Percentiles rank a stretch among this genome's conserved stretches.
These are phyloP conservation scores for Pythium sukuiense DNA, from an alignment of 352 stramenopile species.

Conservation along the genomic window DNA sequence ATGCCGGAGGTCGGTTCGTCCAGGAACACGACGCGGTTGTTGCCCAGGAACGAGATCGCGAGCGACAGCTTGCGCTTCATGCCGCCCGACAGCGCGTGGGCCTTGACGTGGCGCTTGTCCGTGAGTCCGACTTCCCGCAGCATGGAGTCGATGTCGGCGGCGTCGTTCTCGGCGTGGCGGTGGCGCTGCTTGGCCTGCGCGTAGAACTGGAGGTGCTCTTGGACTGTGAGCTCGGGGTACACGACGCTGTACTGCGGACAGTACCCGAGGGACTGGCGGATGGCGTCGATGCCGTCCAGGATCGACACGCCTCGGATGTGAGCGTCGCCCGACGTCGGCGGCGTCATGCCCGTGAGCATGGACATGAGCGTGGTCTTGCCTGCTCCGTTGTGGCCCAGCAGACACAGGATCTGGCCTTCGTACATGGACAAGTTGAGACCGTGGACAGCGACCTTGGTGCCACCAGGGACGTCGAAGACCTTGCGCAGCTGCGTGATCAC, in stretches of 20 bases:
- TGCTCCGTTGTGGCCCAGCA: constrained; percentile 95
- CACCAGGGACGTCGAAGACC: constrained; percentile 65
- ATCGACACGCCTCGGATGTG: constrained; percentile 58
- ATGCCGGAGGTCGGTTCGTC: constrained; percentile 93
- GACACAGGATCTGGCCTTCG: constrained; percentile 92
- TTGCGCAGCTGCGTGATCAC: constrained; percentile 71
- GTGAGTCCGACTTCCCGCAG: constrained; percentile 89
- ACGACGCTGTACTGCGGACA: constrained; percentile 98
- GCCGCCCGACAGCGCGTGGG: constrained; percentile 64
- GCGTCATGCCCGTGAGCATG: constrained; percentile 77
- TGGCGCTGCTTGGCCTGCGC: constrained; percentile 92
- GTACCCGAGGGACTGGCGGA: constrained; percentile 93
- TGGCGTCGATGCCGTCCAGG: constrained; percentile 68
- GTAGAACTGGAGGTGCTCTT: constrained; percentile 97
- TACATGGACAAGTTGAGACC: constrained; percentile 87
- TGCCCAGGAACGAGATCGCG: constrained; percentile 71
- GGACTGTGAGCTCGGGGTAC: constrained; percentile 94
- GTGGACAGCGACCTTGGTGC: constrained; percentile 87
- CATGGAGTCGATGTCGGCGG: constrained; percentile 48
- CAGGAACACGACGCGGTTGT: constrained; percentile 74
- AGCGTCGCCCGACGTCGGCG: constrained; percentile 56
- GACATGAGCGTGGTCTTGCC: constrained; percentile 90
- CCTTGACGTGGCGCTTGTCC: constrained; percentile 78
- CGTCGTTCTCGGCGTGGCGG: too few relatives aligned
- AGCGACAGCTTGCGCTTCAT: constrained; percentile 84